phyloP scores from a whole-genome alignment of 2,329 filamentous ascomycete genomes.

The Elsinoe australis region DNA sequence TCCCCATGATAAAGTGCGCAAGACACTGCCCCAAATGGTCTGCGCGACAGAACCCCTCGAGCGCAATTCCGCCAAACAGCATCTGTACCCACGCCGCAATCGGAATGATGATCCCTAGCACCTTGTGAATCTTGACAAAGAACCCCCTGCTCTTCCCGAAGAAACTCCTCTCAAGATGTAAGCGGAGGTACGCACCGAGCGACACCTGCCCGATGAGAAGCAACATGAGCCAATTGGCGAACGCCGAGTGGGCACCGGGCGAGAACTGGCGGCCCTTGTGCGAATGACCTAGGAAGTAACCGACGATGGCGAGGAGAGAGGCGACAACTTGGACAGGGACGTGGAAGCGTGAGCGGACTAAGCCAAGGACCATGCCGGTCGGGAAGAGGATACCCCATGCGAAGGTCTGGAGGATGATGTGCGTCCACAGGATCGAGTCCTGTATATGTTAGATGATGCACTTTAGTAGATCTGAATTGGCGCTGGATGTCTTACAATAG shows the following conservation, averaged over 20 bases:
- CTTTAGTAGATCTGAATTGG: too few relatives aligned
- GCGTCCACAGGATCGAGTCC: conserved; percentile 83
- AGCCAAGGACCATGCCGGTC: conserved; percentile 88
- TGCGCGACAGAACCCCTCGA: conserved; percentile 83
- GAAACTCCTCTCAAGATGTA: conserved; percentile 80
- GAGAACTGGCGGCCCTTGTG: conserved; percentile 85
- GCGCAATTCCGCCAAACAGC: conserved; percentile 88
- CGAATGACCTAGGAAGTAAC: conserved; percentile 84
- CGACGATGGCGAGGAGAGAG: conserved; percentile 66
- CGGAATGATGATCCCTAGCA: conserved; percentile 82
- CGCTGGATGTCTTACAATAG: conserved; percentile 62
- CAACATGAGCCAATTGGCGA: conserved; percentile 73
- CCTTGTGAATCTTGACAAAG: conserved; percentile 65
- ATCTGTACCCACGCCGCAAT: conserved; percentile 87
- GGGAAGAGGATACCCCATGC: conserved; percentile 91
- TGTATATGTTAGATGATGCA: conserved; percentile 30
- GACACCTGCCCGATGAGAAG: conserved; percentile 68
- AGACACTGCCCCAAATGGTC: conserved; percentile 89
- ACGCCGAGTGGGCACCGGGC: conserved; percentile 68
- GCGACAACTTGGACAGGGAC: conserved; percentile 77
- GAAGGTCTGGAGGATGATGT: conserved; percentile 81
- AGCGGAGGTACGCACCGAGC: conserved; percentile 76
- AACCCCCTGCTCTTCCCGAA: conserved; percentile 67
- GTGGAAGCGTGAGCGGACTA: conserved; percentile 86
- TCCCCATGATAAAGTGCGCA: conserved; percentile 98